Percentiles rank a stretch among this genome's conserved stretches.
Evolutionary conservation across 257 asterid species (phyloP).

Genomic region (Echites panduratus): DNA sequence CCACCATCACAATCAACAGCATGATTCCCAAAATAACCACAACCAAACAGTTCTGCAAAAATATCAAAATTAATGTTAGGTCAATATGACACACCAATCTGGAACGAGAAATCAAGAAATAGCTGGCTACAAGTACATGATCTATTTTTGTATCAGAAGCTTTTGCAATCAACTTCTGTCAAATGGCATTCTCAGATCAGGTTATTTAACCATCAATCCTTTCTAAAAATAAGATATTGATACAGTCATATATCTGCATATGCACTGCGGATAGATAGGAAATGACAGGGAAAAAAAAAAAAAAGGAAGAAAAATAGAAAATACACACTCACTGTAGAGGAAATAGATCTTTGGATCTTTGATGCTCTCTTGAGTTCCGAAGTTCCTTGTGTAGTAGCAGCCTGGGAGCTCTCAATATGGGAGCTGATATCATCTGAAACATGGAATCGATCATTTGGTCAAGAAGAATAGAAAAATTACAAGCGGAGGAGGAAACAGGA

Average conservation of each 20-base stretch:
- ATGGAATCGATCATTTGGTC: background rate
- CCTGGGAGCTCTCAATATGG: constrained; percentile 37
- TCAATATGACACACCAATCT: background rate
- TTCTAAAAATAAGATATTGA: background rate
- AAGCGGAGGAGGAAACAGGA: background rate
- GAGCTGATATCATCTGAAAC: constrained; percentile 44
- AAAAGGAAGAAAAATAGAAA: background rate
- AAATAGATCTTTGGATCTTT: constrained; percentile 39
- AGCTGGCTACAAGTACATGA: background rate
- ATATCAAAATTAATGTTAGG: background rate
- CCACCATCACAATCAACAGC: constrained; percentile 42
- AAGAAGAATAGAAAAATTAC: background rate
- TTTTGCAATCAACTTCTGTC: background rate
- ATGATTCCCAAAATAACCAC: constrained; percentile 44
- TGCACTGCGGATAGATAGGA: background rate
- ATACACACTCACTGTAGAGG: constrained; percentile 38
- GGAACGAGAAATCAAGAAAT: background rate
- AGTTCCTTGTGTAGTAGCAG: constrained; percentile 41
- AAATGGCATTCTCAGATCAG: background rate
- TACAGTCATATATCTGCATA: background rate
- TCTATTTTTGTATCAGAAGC: background rate
- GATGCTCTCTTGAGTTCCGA: constrained; percentile 47
- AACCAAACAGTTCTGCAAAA: constrained; percentile 51
- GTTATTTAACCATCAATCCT: background rate
- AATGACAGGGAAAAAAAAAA: background rate